Base-by-base conservation (phyloP, 2,329 filamentous ascomycete species). In the Calonectria honghensis region DNA sequence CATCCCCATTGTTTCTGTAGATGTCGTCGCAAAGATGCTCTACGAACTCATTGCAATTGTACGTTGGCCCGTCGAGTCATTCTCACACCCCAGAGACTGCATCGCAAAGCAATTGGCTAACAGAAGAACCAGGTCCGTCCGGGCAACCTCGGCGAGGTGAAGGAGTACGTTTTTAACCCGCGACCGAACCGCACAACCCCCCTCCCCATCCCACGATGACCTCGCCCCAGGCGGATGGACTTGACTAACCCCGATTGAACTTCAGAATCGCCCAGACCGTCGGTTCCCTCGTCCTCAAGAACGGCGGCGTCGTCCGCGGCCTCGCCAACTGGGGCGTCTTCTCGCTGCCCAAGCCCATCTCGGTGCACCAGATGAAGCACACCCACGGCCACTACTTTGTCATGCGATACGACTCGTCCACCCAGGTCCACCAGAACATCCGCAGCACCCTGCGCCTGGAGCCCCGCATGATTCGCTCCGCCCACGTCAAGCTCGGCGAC, bases 11-110 rank as follows among this genome's bases (percentile, higher is more conserved):
- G 61, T 52, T 39, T 39, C 48, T 41, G 77, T 79, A 79, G 77
- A 86, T 83, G 82, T 80, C 80, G 80, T 80, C 81, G 77, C 80
- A 84, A 90, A 85, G 79, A 98, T 99, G 97, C 89, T 99, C 88
- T 99, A 99, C 90, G 97, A 99, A 89, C 89, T 98, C 83, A 97
- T 99, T 86, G 97, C 95, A 85, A 94, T 98, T 87, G 97, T 98
- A 88, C 82, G 94, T 6, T 27, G n/a, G 31, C 78, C 82, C 79
- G 82, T 41, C 52, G 3, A 48, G 9, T 11, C 45, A 24, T 20
- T 24, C 10, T 9, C n/a, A 2, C n/a, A n/a, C 41, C 41, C 16
- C 9, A 9, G 20, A 48, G 6, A 6, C 2, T 11, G 7, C 41
- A 48, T 48, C 20, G 41, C 20, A n/a, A 6, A 52, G 63, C 57